Base-by-base conservation (phyloP, 1,284 basidiomycete species). In the Fomes fomentarius region DNA sequence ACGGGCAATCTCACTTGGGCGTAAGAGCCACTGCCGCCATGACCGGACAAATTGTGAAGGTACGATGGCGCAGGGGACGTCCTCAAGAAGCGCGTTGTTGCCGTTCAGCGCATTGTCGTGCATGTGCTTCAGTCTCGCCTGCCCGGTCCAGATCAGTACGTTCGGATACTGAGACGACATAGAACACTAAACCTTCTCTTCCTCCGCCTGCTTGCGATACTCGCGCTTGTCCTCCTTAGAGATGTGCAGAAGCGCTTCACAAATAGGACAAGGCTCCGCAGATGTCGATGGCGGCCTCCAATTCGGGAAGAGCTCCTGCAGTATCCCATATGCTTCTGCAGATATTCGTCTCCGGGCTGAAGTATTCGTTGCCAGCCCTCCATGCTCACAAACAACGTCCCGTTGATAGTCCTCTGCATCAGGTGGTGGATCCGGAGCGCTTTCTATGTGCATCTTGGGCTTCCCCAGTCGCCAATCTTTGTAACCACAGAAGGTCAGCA, bases 391-490 rank as follows among this genome's bases (percentile, higher is more conserved):
- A 10, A 71, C 66, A 43, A 92, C 85, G 64, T 93, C 79, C 42
- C 67, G 65, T 44, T 68, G 60, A 67, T 78, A 93, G 30, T 80
- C 78, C 7, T 70, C 67, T 26, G 78, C 73, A 65, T 87, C 84
- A 4, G 91, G 91, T 8, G 81, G 70, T 17, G 85, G 85, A 69
- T 93, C 91, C 17, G 68, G 71, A 58, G 76, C 68, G 37, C 70
- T 73, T 14, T 71, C 58, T 24, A 71, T 68, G 64, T 93, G 91
- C 87, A 93, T 90, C 68, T 80, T 88, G 26, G 91, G 91, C 60
- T 81, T 87, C 34, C 71, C 65, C 48, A 83, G 69, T 66, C 75
- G 76, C 91, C 91, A 93, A 64, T 91, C 91, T 91, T n/a, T n/a
- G n/a, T n/a, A n/a, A n/a, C n/a, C n/a, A n/a, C n/a, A n/a, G n/a